These are phyloP conservation scores for Xenosphaeropsis pyriputrescens DNA, from an alignment of 2,329 filamentous ascomycete genomes.

Conservation along the genomic window DNA sequence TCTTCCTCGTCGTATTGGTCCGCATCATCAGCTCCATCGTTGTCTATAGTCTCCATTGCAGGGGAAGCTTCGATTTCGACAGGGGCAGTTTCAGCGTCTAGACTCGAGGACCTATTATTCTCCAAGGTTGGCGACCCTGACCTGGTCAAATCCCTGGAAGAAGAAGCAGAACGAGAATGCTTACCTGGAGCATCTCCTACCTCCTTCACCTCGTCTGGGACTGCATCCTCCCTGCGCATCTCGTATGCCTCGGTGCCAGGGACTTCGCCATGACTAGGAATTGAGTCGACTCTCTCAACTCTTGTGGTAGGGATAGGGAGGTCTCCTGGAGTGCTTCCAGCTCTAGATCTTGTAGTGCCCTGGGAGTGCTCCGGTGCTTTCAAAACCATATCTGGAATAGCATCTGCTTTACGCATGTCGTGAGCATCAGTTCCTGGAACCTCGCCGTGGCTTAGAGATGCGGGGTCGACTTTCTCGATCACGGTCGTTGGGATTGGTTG, in stretches of 20 bases:
- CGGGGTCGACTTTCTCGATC: conserved; percentile 38
- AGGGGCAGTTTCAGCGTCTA: too few relatives aligned
- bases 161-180: conserved; percentile 15
- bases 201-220: conserved; percentile 42
- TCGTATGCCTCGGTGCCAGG: conserved; percentile 43
- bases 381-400: conserved; percentile 45
- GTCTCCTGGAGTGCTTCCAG: conserved; percentile 16
- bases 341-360: conserved; percentile 10
- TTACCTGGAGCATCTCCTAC: conserved; percentile 38
- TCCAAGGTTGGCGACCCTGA: conserved; percentile 39
- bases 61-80: too few relatives aligned
- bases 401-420: conserved; percentile 37
- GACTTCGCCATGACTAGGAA: conserved; percentile 43
- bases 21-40: conserved; percentile 22
- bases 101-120: conserved; percentile 29
- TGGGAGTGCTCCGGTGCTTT: conserved; percentile 4
- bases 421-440: conserved; percentile 45
- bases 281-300: conserved; percentile 41
- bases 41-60: conserved; percentile 2
- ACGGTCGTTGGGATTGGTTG: conserved; percentile 39
- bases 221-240: conserved; percentile 38
- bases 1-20: conserved; percentile 44
- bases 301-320: conserved; percentile 40
- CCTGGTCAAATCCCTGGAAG: conserved; percentile 39
- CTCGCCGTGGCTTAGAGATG: conserved; percentile 41